A percentile compares a stretch with the other conserved stretches of the same genome.
Evolutionary conservation across 2,329 filamentous ascomycete species (phyloP).

Genomic region (Alternaria longipes): DNA sequence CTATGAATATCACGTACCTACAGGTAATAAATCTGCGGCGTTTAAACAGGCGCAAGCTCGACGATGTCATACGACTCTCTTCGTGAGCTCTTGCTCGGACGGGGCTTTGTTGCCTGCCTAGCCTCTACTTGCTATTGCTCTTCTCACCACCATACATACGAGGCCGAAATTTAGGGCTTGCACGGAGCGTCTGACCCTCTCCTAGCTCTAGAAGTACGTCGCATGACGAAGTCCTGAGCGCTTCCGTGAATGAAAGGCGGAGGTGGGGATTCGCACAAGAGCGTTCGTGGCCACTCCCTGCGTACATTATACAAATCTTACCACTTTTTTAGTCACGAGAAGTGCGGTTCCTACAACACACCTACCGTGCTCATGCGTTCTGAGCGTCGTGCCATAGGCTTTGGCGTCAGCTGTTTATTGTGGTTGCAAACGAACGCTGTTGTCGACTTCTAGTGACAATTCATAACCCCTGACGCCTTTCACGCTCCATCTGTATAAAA

Average conservation of each 20-base stretch:
- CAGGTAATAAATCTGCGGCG: not conserved
- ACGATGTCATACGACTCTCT: constrained; percentile 14
- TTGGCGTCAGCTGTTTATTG: not conserved
- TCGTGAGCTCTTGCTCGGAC: not conserved
- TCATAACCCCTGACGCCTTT: constrained; percentile 9
- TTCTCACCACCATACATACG: not conserved
- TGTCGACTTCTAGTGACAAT: not conserved
- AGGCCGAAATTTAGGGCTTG: not conserved
- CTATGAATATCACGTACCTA: not conserved
- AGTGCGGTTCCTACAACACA: not conserved
- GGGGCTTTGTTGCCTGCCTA: constrained; percentile 1
- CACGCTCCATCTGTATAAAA: not conserved
- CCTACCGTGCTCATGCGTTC: not conserved
- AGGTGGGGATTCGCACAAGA: not conserved
- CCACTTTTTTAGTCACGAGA: constrained; percentile 5
- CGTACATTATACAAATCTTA: constrained; percentile 1
- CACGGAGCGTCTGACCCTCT: not conserved
- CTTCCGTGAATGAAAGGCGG: not conserved
- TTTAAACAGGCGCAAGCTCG: not conserved
- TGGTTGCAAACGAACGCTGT: constrained; percentile 6
- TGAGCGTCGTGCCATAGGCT: not conserved
- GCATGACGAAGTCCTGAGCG: not conserved
- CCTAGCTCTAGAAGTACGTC: not conserved
- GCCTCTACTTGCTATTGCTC: not conserved
- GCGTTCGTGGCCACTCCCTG: not conserved